Base-by-base conservation (phyloP, 306 rosid genomes). In the Malus sieversii region DNA sequence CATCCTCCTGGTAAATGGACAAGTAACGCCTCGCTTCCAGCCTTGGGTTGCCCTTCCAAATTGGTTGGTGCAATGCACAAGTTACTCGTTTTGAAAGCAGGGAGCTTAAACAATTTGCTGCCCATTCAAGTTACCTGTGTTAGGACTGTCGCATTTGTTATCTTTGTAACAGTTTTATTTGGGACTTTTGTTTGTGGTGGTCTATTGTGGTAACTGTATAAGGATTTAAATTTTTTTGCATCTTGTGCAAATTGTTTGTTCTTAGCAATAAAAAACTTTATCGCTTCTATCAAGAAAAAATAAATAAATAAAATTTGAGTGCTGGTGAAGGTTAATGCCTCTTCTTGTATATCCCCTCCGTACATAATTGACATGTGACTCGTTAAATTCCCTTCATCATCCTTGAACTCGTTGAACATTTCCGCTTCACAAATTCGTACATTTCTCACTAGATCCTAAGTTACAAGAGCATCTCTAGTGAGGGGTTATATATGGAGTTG, bases 1-100 rank as follows among this genome's bases (percentile, higher is more conserved):
- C 45, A 19, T 57, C 29, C 23, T 84, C 45, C 22, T 75, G 52
- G 38, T 82, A 86, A 20, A 68, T 18, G 4, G 81, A 51, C 14
- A 72, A 38, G 75, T 33, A 57, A 55, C 16, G 35, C 35, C 76
- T 33, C 0, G 23, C 10, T 13, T 55, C 66, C 1, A 57, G 8
- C 3, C 35, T 76, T 61, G 58, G 6, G n/a, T 25, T 0, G 45
- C 70, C 23, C 16, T 33, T 72, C 76, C 76, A 72, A 16, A 81
- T 70, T 12, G 59, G 55, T 51, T 66, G 77, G 35, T 75, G 75
- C 1, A 46, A n/a, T 8, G 76, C 57, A 3, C 61, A 29, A 1
- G 14, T 66, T 4, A 35, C 23, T 8, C 38, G 30, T n/a, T 35
- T 57, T 4, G 19, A n/a, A 35, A 57, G 66, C 14, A 14, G 10